phyloP scores from a whole-genome alignment of 2,329 filamentous ascomycete genomes.

The Aspergillus niger region DNA sequence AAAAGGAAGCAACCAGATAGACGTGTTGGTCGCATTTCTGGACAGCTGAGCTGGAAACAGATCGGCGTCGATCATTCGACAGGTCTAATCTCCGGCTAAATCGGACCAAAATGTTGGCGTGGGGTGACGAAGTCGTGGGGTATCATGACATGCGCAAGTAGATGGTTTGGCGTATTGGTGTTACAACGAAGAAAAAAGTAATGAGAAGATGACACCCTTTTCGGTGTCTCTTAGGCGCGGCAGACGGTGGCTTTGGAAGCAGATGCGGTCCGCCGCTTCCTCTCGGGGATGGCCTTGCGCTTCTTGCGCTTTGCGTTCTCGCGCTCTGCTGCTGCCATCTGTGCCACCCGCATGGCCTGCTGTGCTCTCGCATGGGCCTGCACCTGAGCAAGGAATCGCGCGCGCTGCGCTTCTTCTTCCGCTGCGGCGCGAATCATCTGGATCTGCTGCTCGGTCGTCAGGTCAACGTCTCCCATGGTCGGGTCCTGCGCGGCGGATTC shows the following conservation, averaged over 20 bases:
- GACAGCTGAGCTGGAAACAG: neutral
- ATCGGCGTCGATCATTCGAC: conserved; percentile 14
- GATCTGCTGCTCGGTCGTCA: conserved; percentile 45
- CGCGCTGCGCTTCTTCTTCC: conserved; percentile 40
- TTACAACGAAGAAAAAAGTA: conserved; percentile 1
- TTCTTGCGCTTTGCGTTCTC: conserved; percentile 33
- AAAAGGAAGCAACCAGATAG: conserved; percentile 9
- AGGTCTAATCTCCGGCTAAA: conserved; percentile 9
- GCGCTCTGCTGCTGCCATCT: conserved; percentile 30
- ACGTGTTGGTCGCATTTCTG: conserved; percentile 4
- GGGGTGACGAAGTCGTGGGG: conserved; percentile 13
- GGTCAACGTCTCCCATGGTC: conserved; percentile 25
- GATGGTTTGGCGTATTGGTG: neutral
- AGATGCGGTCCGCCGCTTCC: conserved; percentile 30
- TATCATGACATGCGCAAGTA: conserved; percentile 6
- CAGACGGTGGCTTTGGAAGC: conserved; percentile 17
- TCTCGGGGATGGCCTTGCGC: conserved; percentile 29
- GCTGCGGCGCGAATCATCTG: conserved; percentile 38
- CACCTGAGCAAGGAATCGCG: conserved; percentile 43
- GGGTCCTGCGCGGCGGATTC: conserved; percentile 29
- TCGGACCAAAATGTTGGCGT: conserved; percentile 1
- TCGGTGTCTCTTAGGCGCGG: conserved; percentile 14
- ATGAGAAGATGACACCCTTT: neutral
- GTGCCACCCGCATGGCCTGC: conserved; percentile 40
- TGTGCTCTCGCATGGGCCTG: conserved; percentile 45